These are phyloP conservation scores for Agarophyton chilense DNA, from an alignment of 23 red algal species.

Conservation along the genomic window DNA sequence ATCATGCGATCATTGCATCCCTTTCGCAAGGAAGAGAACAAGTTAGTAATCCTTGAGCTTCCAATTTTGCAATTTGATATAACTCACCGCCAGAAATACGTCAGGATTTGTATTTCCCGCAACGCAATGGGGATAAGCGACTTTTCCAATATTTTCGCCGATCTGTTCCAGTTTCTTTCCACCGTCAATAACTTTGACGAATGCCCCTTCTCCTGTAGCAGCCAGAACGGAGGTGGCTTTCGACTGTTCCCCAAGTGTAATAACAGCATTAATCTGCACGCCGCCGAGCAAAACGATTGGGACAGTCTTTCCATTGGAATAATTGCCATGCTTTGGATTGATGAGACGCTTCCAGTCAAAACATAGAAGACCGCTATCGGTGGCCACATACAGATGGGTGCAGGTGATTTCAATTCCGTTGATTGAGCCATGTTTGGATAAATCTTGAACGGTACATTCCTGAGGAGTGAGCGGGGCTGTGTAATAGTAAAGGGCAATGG, in stretches of 20 bases:
- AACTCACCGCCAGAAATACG: constrained; percentile 25
- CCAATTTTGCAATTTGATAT: not conserved
- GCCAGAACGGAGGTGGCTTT: not conserved
- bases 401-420: constrained; percentile 3
- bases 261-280: constrained; percentile 7
- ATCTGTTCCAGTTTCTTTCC: constrained; percentile 22
- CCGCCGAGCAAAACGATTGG: not conserved
- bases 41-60: not conserved
- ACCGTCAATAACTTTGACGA: constrained; percentile 5
- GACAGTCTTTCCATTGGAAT: not conserved
- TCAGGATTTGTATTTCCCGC: not conserved
- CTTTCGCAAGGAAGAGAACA: not conserved
- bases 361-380: constrained; percentile 10
- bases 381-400: not conserved
- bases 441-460: not conserved
- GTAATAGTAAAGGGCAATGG: constrained; percentile 26
- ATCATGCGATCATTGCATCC: constrained; percentile 32
- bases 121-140: constrained; percentile 31
- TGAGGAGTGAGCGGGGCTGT: not conserved
- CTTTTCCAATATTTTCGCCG: constrained; percentile 1
- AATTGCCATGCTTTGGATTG: not conserved
- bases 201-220: not conserved
- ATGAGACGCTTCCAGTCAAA: constrained; percentile 20
- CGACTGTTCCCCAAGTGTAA: not conserved
- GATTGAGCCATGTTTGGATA: constrained; percentile 25